Base-by-base conservation (phyloP, 192 early-diverging fungal genomes). In the Podila horticola region DNA sequence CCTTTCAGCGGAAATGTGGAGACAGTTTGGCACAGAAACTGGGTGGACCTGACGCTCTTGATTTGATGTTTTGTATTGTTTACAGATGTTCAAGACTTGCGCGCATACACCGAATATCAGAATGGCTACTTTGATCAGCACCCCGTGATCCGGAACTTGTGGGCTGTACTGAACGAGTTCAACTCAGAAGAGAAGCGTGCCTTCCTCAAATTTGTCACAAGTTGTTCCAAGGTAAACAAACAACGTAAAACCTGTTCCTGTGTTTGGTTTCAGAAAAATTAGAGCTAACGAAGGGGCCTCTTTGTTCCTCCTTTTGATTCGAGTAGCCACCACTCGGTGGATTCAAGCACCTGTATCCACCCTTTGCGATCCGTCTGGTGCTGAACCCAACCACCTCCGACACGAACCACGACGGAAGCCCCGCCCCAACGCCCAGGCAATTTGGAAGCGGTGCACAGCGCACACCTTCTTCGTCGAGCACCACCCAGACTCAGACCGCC, bases 121-220 rank as follows among this genome's bases (percentile, higher is more conserved):
- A 90, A 90, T 66, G 93, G 90, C 10, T 95, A 89, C 71, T 88
- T 90, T 75, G 91, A 92, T 24, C 77, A 84, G 20, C 94, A 96
- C 82, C 90, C 89, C 9, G 90, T 93, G 4, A 92, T 96, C 24
- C 57, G 74, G 24, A 69, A 84, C 20, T 86, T 96, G 48, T 96
- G 94, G 94, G 70, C 86, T 19, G 89, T 92, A 26, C 75, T 96
- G 12, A 82, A 86, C 45, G 85, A 84, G 4, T 87, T 94, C 36
- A 59, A 28, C 29, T 88, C 91, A 2, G 85, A 91, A 28, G 88
- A 95, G 45, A 86, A 88, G 48, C 66, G 89, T 13, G 84, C 86
- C 8, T 89, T 96, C 62, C 75, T 96, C 2, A 91, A 91, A 59
- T 96, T 96, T 84, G 86, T 93, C 22, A 96, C 94, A 24, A 89